Evolutionary conservation across 2,329 filamentous ascomycete genomes (phyloP).

Genomic region (Pseudogymnoascus sp.): DNA sequence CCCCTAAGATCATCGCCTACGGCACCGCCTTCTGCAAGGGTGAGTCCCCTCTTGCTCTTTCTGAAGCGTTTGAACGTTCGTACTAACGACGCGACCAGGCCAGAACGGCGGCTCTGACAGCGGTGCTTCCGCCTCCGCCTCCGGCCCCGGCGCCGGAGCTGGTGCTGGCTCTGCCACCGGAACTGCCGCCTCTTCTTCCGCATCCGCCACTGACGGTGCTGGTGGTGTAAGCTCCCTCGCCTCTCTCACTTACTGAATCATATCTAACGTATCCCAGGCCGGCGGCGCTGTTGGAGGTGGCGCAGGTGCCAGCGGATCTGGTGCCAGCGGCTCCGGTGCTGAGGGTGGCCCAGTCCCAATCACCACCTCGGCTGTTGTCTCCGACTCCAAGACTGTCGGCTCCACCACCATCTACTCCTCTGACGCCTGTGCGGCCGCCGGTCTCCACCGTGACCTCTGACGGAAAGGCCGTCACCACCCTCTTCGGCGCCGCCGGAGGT

Average conservation of each 20-base stretch:
- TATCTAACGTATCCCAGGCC: neutral
- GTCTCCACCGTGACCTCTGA: neutral
- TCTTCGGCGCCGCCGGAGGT: neutral
- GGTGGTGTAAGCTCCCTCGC: neutral
- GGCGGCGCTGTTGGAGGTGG: neutral
- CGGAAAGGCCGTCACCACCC: neutral
- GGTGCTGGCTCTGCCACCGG: neutral
- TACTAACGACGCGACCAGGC: neutral
- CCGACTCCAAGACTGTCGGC: conserved; percentile 11
- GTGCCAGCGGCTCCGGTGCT: neutral
- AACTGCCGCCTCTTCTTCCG: neutral
- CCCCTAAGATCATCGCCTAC: conserved; percentile 26
- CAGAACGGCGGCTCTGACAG: neutral
- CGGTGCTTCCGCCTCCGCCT: neutral
- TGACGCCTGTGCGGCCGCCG: neutral
- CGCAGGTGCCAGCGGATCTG: neutral
- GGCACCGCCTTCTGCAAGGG: conserved; percentile 23
- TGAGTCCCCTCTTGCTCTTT: neutral
- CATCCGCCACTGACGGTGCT: neutral
- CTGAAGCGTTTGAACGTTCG: neutral
- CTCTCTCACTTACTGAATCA: neutral
- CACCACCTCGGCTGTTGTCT: conserved; percentile 3
- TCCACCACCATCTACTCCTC: conserved; percentile 12
- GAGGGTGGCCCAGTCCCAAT: neutral
- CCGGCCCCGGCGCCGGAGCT: neutral